Percentiles rank a stretch among this genome's conserved stretches.
Conservation (phyloP, 139 green algal genomes). For the Pleodorina starrii region DNA sequence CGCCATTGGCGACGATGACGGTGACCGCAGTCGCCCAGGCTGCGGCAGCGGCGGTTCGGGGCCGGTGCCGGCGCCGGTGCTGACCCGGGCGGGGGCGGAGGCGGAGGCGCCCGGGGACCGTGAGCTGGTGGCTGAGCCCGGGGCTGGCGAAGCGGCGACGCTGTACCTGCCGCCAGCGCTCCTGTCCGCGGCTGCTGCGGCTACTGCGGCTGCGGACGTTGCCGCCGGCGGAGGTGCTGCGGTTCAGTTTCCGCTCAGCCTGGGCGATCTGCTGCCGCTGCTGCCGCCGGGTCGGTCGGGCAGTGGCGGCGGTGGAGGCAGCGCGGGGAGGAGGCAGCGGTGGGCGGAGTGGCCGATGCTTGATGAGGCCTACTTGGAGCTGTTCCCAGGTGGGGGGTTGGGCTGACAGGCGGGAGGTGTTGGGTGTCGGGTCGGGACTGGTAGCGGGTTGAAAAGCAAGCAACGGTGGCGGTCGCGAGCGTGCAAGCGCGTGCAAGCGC, state of each 20-base stretch:
- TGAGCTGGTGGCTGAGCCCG: not conserved
- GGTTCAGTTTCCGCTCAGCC: not conserved
- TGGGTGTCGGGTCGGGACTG: too few relatives aligned
- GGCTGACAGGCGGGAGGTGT: too few relatives aligned
- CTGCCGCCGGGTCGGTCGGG: not conserved
- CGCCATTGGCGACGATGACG: too few relatives aligned
- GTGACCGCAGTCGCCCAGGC: too few relatives aligned
- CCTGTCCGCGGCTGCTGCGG: not conserved
- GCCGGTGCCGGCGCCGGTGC: too few relatives aligned
- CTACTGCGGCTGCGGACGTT: not conserved
- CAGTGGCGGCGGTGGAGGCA: too few relatives aligned
- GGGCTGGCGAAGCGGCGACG: not conserved
- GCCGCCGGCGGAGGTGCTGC: not conserved
- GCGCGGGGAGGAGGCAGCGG: not conserved
- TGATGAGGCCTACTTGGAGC: not conserved
- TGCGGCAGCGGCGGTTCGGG: too few relatives aligned
- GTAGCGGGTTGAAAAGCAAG: too few relatives aligned
- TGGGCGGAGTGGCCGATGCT: constrained; percentile 5
- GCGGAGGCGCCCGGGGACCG: not conserved
- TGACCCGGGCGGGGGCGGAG: too few relatives aligned
- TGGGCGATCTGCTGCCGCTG: constrained; percentile 1
- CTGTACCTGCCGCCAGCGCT: not conserved
- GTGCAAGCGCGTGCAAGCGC: too few relatives aligned
- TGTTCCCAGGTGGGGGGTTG: constrained; percentile 10
- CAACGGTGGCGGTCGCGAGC: too few relatives aligned